Base-by-base conservation (phyloP, 352 stramenopile species). In the Phytophthora capsici region DNA sequence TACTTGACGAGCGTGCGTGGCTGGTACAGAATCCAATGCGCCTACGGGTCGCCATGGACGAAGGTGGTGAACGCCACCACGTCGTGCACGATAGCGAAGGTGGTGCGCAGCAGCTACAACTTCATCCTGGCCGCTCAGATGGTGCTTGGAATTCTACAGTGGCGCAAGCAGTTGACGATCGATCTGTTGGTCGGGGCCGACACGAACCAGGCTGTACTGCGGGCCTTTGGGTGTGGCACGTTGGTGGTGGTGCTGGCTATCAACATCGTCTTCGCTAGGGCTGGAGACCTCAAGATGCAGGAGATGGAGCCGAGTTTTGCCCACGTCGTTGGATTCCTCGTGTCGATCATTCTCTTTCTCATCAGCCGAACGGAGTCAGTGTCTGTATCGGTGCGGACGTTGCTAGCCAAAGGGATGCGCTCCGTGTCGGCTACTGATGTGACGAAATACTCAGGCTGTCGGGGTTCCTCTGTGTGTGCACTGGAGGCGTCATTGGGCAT, bases 21-120 rank as follows among this genome's bases (percentile, higher is more conserved):
- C 14, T 81, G 73, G 73, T 45, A 71, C 50, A 61, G 57, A 19
- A 51, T 78, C 17, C 49, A 47, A 12, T 57, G 26, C n/a, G 20
- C 60, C 1, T 57, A 61, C 4, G 25, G 65, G 4, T 73, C 69
- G 2, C 73, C 73, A 0, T 81, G 73, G 73, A 37, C 60, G 10
- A 57, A 17, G 16, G 32, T 47, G 2, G 12, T 65, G 38, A 62
- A 65, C 25, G 72, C 72, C 8, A 77, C 72, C 10, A 77, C 72
- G 7, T 63, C 64, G 1, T 80, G 72, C 30, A 73, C 72, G 6
- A 64, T 80, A 22, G 68, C 69, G 16, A 80, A 80, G 60, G 53
- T 77, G 36, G 72, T 80, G 3, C 72, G 72, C 14, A 77, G 68
- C 37, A 77, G 63, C 47, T 80, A 80, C 61, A 80, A 80, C 60